Evolutionary conservation across 257 asterid species (phyloP), one percentile per base, ranked within the genome.

Genomic region (Solanum chiquidenum): DNA sequence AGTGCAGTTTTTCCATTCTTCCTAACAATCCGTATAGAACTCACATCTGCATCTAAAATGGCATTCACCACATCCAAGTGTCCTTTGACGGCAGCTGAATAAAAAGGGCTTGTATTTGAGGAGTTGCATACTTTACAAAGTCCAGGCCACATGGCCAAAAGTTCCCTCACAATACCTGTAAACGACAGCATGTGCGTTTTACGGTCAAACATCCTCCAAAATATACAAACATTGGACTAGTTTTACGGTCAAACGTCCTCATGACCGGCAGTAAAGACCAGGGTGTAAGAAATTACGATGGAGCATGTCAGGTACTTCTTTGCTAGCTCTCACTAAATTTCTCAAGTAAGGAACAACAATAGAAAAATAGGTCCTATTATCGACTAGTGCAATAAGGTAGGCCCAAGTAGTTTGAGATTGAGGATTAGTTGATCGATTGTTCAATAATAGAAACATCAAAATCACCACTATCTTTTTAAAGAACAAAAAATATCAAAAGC

Each of bases 1-100:
- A 97, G 64, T 14, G 99, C 94, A 1, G 99, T 95, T 91, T 97
- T 97, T 12, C 99, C 99, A 35, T 97, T 97, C 90, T 95, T 97
- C 91, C 99, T 91, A 23, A 97, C 96, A 80, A 95, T 97, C 64
- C 93, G 90, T 27, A 93, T 88, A 5, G 95, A 91, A 90, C 93
- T 90, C 86, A 52, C 91, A 58, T 97, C 98, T 6, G 95, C 94
- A 89, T 97, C 99, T 91, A 97, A 89, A 90, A 97, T 95, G 72
- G 98, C 97, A 66, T 93, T 96, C 68, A 96, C 98, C 25, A 94
- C 95, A 42, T 95, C 95, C 21, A 96, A 85, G 87, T 94, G 98
- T 6, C 94, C 95, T 73, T 95, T 96, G 20, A 93, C 89, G 14
- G 99, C 98, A 83, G 99, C 99, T 35, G 98, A 91, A 86, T 97